Evolutionary conservation across 164 flowering plant species (phyloP), one percentile per base, ranked within the genome.

Genomic region (Buxus sempervirens): DNA sequence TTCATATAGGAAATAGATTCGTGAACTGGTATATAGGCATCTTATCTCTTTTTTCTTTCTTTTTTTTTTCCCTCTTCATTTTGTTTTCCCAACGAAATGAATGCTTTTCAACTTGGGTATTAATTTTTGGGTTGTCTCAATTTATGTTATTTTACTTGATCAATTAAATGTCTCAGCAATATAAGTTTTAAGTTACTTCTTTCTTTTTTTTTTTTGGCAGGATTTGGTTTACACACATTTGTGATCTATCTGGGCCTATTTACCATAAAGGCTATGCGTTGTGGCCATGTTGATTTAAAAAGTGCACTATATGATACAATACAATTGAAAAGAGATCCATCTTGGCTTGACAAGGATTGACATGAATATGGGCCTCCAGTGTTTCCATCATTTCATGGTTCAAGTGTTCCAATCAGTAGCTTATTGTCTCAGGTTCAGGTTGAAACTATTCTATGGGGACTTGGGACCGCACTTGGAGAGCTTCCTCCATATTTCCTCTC

Each of bases 381-480:
- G 55, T 90, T 89, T 75, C 60, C 79, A 53, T 63, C 84, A 38
- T 56, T 73, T 27, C 75, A 79, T 74, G 90, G 87, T 71, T 63
- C 73, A 9, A 80, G 79, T 61, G 85, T 91, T 67, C 97, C 97
- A 3, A 82, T 94, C 53, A 82, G 84, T 79, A 91, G 91, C 82
- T 86, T 94, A 77, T 76, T 91, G 83, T 91, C 91, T 36, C 91
- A 88, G 71, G 88, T 94, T 60, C 96, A 91, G 77, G 32, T 90
- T 26, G 98, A 94, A 74, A 97, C 98, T 66, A 69, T 94, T 72
- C 72, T 94, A 5, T 94, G 98, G 98, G 98, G 98, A 26, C 15
- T 94, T 75, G 98, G 98, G 67, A 94, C 97, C 71, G 96, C 97
- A n/a, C 89, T 94, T 67, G 98, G 98, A 63, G 98, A 94, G 81